A percentile compares a stretch with the other conserved stretches of the same genome.
Evolutionary conservation across 345 rosid genomes (phyloP).

Genomic region (Laguncularia racemosa): DNA sequence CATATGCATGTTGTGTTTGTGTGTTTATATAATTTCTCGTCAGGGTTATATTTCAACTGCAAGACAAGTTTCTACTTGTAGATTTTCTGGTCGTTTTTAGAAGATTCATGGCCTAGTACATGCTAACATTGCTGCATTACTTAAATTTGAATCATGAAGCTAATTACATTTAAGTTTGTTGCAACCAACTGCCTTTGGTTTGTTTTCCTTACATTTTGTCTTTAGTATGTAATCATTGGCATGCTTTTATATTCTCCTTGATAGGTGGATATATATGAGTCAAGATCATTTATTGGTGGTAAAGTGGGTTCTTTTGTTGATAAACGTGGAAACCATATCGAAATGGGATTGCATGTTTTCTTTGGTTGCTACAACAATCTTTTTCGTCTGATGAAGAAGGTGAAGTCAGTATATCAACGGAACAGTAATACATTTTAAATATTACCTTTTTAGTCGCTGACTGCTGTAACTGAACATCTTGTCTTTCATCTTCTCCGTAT

Average conservation of each 20-base stretch:
- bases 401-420: slow-evolving; percentile 16
- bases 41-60: not conserved
- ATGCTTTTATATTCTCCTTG: not conserved
- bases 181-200: too few relatives aligned
- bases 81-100: too few relatives aligned
- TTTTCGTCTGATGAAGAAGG: slow-evolving; percentile 97
- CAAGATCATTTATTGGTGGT: slow-evolving; percentile 89
- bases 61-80: too few relatives aligned
- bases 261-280: slow-evolving; percentile 95
- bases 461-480: not conserved
- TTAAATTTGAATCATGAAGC: too few relatives aligned
- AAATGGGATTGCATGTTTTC: slow-evolving; percentile 99
- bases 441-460: not conserved
- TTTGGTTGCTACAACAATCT: slow-evolving; percentile 98
- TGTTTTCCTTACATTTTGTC: too few relatives aligned
- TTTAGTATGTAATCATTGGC: too few relatives aligned
- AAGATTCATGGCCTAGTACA: too few relatives aligned
- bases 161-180: too few relatives aligned
- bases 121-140: too few relatives aligned
- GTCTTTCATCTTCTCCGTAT: slow-evolving; percentile 8
- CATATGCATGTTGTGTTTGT: not conserved
- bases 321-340: slow-evolving; percentile 82
- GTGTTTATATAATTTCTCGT: not conserved
- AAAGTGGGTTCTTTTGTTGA: slow-evolving; percentile 98
- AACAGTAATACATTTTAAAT: not conserved